Percentiles rank a stretch among this genome's conserved stretches.
Conservation (phyloP, 768 basidiomycete genomes). For the Sporobolomyces phaffii region DNA sequence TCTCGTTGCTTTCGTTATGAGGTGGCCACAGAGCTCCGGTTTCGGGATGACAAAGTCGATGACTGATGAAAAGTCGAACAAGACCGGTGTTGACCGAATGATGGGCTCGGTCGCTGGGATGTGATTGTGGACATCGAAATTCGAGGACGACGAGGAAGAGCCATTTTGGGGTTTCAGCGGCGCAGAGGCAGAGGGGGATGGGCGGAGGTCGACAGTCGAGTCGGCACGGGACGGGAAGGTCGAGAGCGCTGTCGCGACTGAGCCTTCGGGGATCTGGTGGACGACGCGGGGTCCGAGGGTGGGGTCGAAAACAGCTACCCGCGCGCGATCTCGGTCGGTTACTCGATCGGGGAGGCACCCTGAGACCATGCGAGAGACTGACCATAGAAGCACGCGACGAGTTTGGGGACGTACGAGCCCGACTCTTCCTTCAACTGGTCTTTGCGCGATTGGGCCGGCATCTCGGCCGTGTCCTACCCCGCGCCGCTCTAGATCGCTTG, state of each 20-base stretch:
- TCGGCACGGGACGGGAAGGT: constrained; percentile 30
- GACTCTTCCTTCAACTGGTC: constrained; percentile 18
- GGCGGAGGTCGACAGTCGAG: neutral
- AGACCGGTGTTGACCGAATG: constrained; percentile 42
- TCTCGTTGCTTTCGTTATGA: constrained; percentile 77
- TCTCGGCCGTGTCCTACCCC: neutral
- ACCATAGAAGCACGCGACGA: constrained; percentile 70
- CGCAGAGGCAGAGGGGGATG: neutral
- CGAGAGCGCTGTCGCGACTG: constrained; percentile 55
- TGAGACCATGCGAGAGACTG: too few relatives aligned
- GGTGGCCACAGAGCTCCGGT: constrained; percentile 72
- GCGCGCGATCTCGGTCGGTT: neutral
- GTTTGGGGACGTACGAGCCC: constrained; percentile 58
- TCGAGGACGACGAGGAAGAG: neutral
- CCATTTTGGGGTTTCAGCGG: too few relatives aligned
- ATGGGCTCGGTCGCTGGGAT: constrained; percentile 2
- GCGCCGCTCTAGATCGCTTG: neutral
- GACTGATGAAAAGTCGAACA: constrained; percentile 86
- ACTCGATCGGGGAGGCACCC: neutral
- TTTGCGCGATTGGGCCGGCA: neutral
- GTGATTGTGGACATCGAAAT: constrained; percentile 2
- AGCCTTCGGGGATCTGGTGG: constrained; percentile 87
- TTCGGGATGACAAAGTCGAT: constrained; percentile 91
- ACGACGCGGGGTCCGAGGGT: constrained; percentile 79
- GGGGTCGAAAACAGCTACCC: constrained; percentile 70